phyloP scores from a whole-genome alignment of 345 rosid species.

The Hypericum androsaemum region DNA sequence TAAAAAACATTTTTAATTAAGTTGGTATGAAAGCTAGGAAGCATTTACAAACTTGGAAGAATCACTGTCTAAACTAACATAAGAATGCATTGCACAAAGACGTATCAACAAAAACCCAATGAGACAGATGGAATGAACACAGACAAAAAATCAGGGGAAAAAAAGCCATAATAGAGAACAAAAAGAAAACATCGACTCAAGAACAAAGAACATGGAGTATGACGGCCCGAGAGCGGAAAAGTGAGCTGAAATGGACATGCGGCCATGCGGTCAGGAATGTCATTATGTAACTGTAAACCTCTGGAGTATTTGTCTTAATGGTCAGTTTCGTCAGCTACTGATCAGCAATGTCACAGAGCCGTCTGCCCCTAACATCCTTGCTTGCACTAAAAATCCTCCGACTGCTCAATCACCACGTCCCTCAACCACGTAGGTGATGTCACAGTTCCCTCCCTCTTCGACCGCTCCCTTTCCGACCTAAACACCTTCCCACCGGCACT shows the following conservation, averaged over 20 bases:
- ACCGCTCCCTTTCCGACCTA: slow-evolving; percentile 78
- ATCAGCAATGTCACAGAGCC: slow-evolving; percentile 65
- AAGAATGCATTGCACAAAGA: no score
- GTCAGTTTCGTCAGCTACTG: slow-evolving; percentile 51
- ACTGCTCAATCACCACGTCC: slow-evolving; percentile 34
- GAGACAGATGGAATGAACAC: not conserved
- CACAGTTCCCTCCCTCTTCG: slow-evolving; percentile 54
- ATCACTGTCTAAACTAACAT: slow-evolving; percentile 54
- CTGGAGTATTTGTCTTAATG: slow-evolving; percentile 48
- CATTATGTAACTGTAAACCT: slow-evolving; percentile 44
- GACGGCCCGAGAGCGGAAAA: no score
- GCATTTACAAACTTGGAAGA: slow-evolving; percentile 33
- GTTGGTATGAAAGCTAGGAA: slow-evolving; percentile 38
- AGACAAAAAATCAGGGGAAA: no score
- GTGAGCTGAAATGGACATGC: no score
- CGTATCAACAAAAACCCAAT: no score
- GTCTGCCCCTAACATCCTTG: slow-evolving; percentile 76
- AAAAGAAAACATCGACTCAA: no score
- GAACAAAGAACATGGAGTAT: no score
- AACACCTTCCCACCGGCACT: slow-evolving; percentile 36
- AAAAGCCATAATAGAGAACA: no score
- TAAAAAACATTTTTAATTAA: slow-evolving; percentile 33
- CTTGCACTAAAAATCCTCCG: slow-evolving; percentile 66
- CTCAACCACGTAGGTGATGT: slow-evolving; percentile 56
- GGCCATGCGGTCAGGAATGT: slow-evolving; percentile 65